Evolutionary conservation across 2,329 filamentous ascomycete genomes (phyloP), one percentile per base, ranked within the genome.

Genomic region (Claviceps arundinis): DNA sequence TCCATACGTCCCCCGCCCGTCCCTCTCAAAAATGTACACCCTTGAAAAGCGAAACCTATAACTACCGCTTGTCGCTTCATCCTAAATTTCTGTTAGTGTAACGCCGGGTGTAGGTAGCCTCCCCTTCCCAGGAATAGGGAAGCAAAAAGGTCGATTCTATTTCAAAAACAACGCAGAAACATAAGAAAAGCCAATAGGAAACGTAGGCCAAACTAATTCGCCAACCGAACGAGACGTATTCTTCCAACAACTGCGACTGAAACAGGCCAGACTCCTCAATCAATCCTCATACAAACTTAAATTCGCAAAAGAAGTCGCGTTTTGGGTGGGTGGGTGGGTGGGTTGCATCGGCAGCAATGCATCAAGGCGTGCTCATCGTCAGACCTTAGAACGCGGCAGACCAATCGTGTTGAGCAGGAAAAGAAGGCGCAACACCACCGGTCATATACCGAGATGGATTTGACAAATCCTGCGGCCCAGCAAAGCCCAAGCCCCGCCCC

Each of bases 341-440:
- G 7, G 30, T 34, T 11, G 8, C 26, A 30, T 30, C 26, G 30
- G 30, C 9, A 4, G 30, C 30, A 34, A 40, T 52, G n/a, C 11
- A 56, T 69, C 62, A 80, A 55, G 76, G 76, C 57, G 79, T 78
- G 61, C 85, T 85, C 56, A 89, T 75, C 2, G 85, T 89, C 17
- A 89, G 70, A 9, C 84, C 79, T 64, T 89, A 84, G 64, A 88
- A 87, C 5, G 75, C 68, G 50, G 71, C 70, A 26, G 75, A 68
- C 82, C 84, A 87, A 48, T 85, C 82, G 47, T 73, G 70, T 60
- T 74, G 73, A 34, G 66, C 64, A 49, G 65, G 63, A 53, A 77
- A 67, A 57, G 68, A 61, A 57, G 68, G 61, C 55, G 67, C 68
- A 56, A 69, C 56, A n/a, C 63, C 65, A 52, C 63, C 64, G 52